Percentiles rank a stretch among this genome's conserved stretches.
Conservation (phyloP, 2,329 filamentous ascomycete genomes). For the Xylariaceae sp. region DNA sequence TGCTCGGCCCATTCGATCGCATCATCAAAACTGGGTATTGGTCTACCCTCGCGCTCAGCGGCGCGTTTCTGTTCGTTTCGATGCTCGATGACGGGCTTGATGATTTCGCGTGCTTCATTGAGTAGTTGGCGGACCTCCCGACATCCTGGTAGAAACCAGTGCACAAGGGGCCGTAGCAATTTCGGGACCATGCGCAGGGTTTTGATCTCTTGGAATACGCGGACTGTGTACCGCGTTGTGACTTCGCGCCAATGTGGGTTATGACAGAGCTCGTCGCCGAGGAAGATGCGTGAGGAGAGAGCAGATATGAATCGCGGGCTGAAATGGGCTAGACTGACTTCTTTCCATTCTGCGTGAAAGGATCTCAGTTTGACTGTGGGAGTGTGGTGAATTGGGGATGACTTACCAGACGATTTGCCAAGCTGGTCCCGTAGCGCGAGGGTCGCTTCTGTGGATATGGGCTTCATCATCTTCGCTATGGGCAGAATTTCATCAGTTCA, state of each 20-base stretch:
- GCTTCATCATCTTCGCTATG: conserved; percentile 15
- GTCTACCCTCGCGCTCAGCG: conserved; percentile 15
- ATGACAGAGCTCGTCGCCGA: conserved; percentile 40
- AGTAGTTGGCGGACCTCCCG: conserved; percentile 30
- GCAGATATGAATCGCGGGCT: conserved; percentile 39
- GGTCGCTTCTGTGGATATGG: conserved; percentile 19
- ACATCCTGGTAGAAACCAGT: conserved; percentile 40
- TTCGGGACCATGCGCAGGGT: conserved; percentile 36
- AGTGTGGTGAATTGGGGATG: neutral
- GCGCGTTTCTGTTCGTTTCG: conserved; percentile 21
- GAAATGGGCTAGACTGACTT: conserved; percentile 29
- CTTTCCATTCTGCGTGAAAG: conserved; percentile 35
- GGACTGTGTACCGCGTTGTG: conserved; percentile 35
- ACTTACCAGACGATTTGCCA: conserved; percentile 20
- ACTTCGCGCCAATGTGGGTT: conserved; percentile 41
- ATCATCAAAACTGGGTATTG: conserved; percentile 28
- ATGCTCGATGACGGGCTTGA: conserved; percentile 23
- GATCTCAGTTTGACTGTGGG: neutral
- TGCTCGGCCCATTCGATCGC: conserved; percentile 38
- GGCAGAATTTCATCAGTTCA: neutral
- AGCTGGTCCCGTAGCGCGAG: conserved; percentile 15
- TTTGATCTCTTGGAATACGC: conserved; percentile 31
- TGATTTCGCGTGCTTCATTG: conserved; percentile 25
- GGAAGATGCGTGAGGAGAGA: conserved; percentile 42
- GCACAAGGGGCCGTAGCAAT: conserved; percentile 35